Conservation (phyloP, 2,329 filamentous ascomycete species). For the Aureobasidium lini region DNA sequence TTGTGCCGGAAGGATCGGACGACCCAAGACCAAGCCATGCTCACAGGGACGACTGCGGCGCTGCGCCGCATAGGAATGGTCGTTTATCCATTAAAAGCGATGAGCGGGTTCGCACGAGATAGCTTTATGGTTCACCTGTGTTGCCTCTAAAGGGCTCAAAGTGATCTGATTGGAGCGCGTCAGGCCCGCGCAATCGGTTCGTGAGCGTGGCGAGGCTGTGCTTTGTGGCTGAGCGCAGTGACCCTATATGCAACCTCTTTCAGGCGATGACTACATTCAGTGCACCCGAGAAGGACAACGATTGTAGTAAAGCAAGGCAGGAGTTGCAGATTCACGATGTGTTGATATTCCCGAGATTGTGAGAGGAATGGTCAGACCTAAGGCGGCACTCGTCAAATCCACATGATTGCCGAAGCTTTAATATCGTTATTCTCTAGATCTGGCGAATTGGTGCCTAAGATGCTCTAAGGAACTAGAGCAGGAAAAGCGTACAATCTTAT, state of each 20-base stretch:
- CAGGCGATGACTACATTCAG: not conserved
- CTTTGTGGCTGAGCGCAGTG: not conserved
- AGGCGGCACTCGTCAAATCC: too few species aligned
- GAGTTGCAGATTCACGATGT: too few species aligned
- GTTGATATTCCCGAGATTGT: too few species aligned
- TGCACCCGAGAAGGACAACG: not conserved
- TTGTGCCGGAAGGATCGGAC: constrained; percentile 9
- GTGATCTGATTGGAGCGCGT: constrained; percentile 1
- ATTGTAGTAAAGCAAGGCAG: too few species aligned
- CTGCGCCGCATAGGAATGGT: not conserved
- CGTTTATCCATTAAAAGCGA: not conserved
- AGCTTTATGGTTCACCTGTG: not conserved
- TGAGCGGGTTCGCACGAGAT: not conserved
- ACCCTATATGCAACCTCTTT: not conserved
- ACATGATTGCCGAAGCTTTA: too few species aligned
- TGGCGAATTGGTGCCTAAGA: too few species aligned
- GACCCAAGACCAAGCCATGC: not conserved
- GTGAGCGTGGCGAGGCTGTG: not conserved
- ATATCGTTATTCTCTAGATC: too few species aligned
- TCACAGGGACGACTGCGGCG: not conserved
- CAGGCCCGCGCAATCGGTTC: not conserved
- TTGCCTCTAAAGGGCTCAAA: not conserved
- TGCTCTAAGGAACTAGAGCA: too few species aligned
- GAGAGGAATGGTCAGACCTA: too few species aligned
- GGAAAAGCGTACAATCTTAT: too few species aligned